Base-by-base conservation (phyloP, 257 asterid species). In the Ilex aquifolium region DNA sequence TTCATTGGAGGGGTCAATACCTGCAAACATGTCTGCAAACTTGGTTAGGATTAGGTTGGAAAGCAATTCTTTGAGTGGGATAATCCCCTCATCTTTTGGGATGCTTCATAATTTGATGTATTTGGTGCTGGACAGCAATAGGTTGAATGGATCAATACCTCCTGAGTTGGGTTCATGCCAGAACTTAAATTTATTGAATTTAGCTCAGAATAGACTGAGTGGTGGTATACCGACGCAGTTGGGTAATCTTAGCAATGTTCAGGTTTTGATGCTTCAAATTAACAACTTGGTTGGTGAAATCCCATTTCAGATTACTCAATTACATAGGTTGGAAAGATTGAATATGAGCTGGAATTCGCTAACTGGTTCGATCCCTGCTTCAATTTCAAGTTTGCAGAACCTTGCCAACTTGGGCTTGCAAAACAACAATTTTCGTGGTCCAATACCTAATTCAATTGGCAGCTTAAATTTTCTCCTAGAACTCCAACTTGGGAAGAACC, bases 401-500 rank as follows among this genome's bases (percentile, higher is more conserved):
- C 85, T 90, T 10, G 13, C 63, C 13, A 77, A 80, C 72, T 69
- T 90, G 82, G 82, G 80, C 59, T 77, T 87, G 70, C 77, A 69
- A 6, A 70, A 61, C 46, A 87, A 90, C 79, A 39, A 55, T 14
- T 82, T 87, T 13, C 61, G 67, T 39, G 97, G 97, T 58, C 40
- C 64, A 40, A 77, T 87, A 66, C 97, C 97, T 1, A 46, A 57
- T 42, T 72, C 80, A 27, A 74, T 90, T 63, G 72, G 67, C n/a
- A 74, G 54, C 50, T 76, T 87, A 56, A 31, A 56, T 14, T 0
- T 0, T 14, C 72, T 90, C 46, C 51, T 83, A 57, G 95, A 90
- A 68, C 87, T 90, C 65, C 91, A 87, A 69, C 88, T 90, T 21
- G 97, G 95, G 63, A 69, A 40, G 17, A 90, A 90, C 72, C 87